Evolutionary conservation across 176 grass and related monocot species (phyloP).

Genomic region (Puccinellia tenuiflora): DNA sequence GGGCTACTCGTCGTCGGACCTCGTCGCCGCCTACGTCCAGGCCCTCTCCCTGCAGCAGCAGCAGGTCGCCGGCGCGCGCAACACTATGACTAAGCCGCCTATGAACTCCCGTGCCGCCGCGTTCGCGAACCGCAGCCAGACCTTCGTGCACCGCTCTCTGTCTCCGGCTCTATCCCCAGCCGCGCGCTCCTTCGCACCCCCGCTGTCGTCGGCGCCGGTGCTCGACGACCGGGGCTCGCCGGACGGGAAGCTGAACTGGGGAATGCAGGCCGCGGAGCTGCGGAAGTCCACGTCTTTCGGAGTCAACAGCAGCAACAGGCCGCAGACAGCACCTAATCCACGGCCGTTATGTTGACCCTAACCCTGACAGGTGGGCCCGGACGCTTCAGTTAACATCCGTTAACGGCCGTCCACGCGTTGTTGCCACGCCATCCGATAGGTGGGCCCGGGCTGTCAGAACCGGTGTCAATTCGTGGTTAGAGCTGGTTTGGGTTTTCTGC

Average conservation of each 20-base stretch:
- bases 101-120: conserved; percentile 36
- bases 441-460: too few relatives aligned
- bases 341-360: too few relatives aligned
- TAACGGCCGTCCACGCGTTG: too few relatives aligned
- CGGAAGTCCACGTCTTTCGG: conserved; percentile 59
- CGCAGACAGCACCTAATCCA: too few relatives aligned
- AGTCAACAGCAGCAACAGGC: conserved; percentile 7
- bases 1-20: conserved; percentile 7
- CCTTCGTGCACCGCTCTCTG: conserved; percentile 47
- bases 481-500: too few relatives aligned
- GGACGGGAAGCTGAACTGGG: conserved; percentile 62
- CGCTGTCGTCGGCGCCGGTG: conserved; percentile 9
- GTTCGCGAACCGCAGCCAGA: conserved; percentile 55
- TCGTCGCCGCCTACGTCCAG: conserved; percentile 9
- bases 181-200: conserved; percentile 1
- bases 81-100: neutral
- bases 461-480: too few relatives aligned
- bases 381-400: too few relatives aligned
- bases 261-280: conserved; percentile 62
- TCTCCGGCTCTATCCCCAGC: neutral
- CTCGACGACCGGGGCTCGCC: conserved; percentile 60
- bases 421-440: too few relatives aligned
- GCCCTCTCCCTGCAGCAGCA: conserved; percentile 3
- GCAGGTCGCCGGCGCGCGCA: neutral
- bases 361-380: too few relatives aligned